Evolutionary conservation across 2,329 filamentous ascomycete species (phyloP).

Genomic region (Neofusicoccum umdonicola): DNA sequence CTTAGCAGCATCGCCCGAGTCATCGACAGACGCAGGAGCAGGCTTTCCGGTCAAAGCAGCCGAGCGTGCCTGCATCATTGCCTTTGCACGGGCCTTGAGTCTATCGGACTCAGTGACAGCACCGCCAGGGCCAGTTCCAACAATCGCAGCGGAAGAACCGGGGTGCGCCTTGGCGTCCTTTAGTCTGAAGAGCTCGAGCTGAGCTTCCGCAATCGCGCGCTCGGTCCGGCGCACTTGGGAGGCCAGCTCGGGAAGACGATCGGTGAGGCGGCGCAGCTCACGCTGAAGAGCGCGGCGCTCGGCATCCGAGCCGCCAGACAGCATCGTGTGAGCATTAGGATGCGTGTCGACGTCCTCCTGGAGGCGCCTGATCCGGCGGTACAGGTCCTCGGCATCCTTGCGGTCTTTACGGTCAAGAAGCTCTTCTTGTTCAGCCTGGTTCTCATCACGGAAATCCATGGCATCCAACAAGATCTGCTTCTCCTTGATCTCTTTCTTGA

Average conservation of each 20-base stretch:
- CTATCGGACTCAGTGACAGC: conserved; percentile 88
- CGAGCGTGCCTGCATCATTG: conserved; percentile 97
- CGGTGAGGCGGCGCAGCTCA: conserved; percentile 82
- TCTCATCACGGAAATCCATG: conserved; percentile 94
- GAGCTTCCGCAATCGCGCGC: conserved; percentile 87
- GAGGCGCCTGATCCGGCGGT: conserved; percentile 83
- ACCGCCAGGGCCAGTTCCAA: conserved; percentile 91
- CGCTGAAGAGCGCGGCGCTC: conserved; percentile 83
- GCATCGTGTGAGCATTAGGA: conserved; percentile 63
- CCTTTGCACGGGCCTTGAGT: conserved; percentile 90
- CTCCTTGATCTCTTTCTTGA: conserved; percentile 89
- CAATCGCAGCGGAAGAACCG: conserved; percentile 72
- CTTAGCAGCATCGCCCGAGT: conserved; percentile 76
- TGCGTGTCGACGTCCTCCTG: conserved; percentile 95
- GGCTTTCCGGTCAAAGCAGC: conserved; percentile 88
- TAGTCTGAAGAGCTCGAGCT: conserved; percentile 87
- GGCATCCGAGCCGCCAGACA: conserved; percentile 61
- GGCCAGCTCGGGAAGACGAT: conserved; percentile 86
- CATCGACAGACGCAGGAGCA: conserved; percentile 62
- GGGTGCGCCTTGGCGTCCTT: conserved; percentile 92
- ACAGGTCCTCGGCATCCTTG: conserved; percentile 89
- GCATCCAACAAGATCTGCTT: conserved; percentile 93
- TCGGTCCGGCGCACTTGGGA: conserved; percentile 90
- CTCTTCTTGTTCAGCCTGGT: conserved; percentile 85
- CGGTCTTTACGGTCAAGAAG: conserved; percentile 85